Evolutionary conservation across 1,139 yeast genomes (phyloP), one percentile per base, ranked within the genome.

Genomic region (Yamadazyma siamensis): DNA sequence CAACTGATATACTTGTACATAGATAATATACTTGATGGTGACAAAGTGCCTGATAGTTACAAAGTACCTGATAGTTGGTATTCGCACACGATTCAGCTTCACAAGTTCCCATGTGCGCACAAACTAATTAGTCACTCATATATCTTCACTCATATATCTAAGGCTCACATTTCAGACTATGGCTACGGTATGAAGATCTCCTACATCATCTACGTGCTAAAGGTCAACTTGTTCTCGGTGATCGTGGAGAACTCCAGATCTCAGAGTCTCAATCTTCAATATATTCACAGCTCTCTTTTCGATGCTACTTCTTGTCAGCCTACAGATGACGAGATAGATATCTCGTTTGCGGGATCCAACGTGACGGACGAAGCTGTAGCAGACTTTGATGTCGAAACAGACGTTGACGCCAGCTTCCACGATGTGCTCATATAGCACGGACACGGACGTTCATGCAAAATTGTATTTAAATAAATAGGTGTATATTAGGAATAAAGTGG

Each of bases 161-260:
- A n/a, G n/a, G n/a, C n/a, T n/a, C n/a, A n/a, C n/a, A n/a, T n/a
- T n/a, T n/a, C n/a, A n/a, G n/a, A n/a, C n/a, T n/a, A n/a, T n/a
- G n/a, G n/a, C n/a, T n/a, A n/a, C n/a, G n/a, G n/a, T n/a, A 65
- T 66, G 72, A 61, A 61, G 44, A 36, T 65, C 10, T 42, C 60
- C 23, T 50, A 63, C 38, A 41, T 65, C 15, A 42, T 66, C 36
- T 65, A 66, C 40, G 46, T 60, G 23, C 48, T 67, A 30, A 65
- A 66, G 43, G 51, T 61, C 23, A 67, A 67, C 38, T 37, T 67
- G 21, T 49, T 67, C 26, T 66, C 57, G 33, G 48, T 64, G 15
- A 42, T 67, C n/a, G 58, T 67, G 21, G 50, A 55, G 33, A 56
- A 51, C 33, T 55, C 67, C 33, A 52, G 71, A 32, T 55, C 52